Evolutionary conservation across 495 filamentous ascomycete genomes (phyloP), one percentile per base, ranked within the genome.

Genomic region (Neurospora sublineolata): DNA sequence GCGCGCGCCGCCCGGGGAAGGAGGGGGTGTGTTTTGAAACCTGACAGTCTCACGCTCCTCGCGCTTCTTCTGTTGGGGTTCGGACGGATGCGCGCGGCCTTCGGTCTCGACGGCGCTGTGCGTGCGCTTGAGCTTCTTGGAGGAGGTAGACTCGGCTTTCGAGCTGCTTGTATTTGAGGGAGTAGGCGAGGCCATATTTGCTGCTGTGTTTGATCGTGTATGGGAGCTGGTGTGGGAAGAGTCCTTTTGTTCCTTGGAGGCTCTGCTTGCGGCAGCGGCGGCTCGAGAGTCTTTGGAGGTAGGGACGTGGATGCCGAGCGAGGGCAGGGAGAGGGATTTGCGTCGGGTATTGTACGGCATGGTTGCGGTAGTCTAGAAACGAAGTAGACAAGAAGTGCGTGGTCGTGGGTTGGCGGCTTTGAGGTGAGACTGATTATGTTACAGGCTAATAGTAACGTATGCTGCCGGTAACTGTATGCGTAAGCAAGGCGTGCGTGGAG

Each of bases 271-370:
- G 68, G 78, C 73, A 5, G 80, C 76, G 68, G 81, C 80, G 69
- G 80, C 83, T 81, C 93, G 88, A 71, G 90, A 89, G 72, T 89
- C 87, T 77, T 91, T 90, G 40, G 85, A 81, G 37, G 83, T 82
- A 68, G 94, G 95, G 67, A 99, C 83, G 76, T 94, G 93, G 73
- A 98, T 97, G 79, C 95, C 95, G 74, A 98, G 87, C 72, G 93
- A 94, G 27, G 93, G 92, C 74, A 99, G 86, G 38, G 95, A 99
- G 77, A 99, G 83, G 78, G 94, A 97, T 84, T 98, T 99, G 81
- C 95, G 90, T 82, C 95, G 91, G 73, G 95, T 99, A 82, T 99
- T 97, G 87, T 97, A 97, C 74, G 93, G 93, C 93, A 97, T 97
- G 76, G 73, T 88, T 74, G 75, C 68, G 73, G 44, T 20, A 68